A percentile compares a stretch with the other conserved stretches of the same genome.
phyloP scores from a whole-genome alignment of 2,329 filamentous ascomycete species.

The Gaeumannomyces tritici region DNA sequence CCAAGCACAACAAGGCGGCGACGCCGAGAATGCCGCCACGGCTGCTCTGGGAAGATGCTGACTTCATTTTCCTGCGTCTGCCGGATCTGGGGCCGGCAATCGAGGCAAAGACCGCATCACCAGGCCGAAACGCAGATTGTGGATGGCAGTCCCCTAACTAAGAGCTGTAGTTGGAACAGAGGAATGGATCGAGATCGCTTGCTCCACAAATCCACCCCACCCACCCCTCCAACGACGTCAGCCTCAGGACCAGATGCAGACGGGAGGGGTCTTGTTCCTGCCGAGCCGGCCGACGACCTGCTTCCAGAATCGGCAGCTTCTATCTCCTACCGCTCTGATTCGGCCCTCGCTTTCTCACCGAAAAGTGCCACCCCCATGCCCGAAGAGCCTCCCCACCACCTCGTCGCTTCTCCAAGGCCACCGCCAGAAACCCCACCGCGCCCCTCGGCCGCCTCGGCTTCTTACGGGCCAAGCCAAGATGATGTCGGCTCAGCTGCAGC shows the following conservation, averaged over 20 bases:
- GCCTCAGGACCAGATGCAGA: too few species aligned
- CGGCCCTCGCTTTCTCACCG: background rate
- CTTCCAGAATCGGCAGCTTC: too few species aligned
- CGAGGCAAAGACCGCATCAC: background rate
- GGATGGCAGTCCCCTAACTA: too few species aligned
- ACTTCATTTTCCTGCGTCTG: too few species aligned
- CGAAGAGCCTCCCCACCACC: background rate
- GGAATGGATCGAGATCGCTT: too few species aligned
- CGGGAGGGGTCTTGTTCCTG: too few species aligned
- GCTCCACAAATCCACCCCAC: background rate
- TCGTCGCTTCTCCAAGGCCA: background rate
- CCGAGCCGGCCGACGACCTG: background rate
- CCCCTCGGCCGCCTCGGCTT: background rate
- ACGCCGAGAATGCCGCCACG: too few species aligned
- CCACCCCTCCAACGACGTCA: background rate
- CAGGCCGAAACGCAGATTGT: background rate
- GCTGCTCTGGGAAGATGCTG: too few species aligned
- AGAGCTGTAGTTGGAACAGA: too few species aligned
- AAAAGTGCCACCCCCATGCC: background rate
- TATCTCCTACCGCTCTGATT: background rate
- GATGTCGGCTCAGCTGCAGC: slow-evolving; percentile 22
- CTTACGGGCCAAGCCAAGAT: slow-evolving; percentile 10
- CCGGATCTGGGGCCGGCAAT: background rate
- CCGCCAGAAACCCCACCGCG: too few species aligned
- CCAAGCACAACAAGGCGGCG: too few species aligned